phyloP scores from a whole-genome alignment of 2,329 filamentous ascomycete species.

The Cercospora berteroae region DNA sequence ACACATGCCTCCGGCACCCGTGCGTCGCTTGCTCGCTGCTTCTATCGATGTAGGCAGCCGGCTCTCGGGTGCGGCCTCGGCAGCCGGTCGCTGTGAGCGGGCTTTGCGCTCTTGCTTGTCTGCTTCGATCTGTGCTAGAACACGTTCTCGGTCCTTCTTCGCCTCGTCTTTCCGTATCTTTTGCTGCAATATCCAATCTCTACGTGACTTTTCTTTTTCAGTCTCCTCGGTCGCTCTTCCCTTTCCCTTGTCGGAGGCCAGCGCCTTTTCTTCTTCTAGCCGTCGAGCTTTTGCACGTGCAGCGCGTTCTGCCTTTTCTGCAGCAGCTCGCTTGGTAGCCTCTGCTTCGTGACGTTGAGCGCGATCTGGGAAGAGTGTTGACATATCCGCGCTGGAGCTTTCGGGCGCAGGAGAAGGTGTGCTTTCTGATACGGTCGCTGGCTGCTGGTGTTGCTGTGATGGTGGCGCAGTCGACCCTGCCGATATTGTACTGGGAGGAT shows the following conservation, averaged over 20 bases:
- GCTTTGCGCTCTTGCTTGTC: constrained; percentile 69
- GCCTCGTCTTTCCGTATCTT: constrained; percentile 64
- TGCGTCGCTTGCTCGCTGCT: constrained; percentile 21
- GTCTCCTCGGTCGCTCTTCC: constrained; percentile 40
- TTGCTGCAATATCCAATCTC: constrained; percentile 43
- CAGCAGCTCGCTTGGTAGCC: constrained; percentile 44
- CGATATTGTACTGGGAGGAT: background rate
- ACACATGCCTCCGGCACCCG: constrained; percentile 30
- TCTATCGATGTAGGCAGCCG: constrained; percentile 18
- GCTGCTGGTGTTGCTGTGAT: background rate
- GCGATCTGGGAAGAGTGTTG: constrained; percentile 52
- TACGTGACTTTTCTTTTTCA: constrained; percentile 34
- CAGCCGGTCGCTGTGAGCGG: constrained; percentile 44
- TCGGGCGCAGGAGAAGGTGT: background rate
- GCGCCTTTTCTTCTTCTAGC: constrained; percentile 40
- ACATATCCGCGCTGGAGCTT: constrained; percentile 11
- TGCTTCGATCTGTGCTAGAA: constrained; percentile 72
- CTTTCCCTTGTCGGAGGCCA: constrained; percentile 26
- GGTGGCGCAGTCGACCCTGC: background rate
- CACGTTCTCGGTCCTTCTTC: constrained; percentile 65
- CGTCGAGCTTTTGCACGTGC: constrained; percentile 39
- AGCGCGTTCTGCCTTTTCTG: constrained; percentile 49
- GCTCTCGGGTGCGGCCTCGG: constrained; percentile 10
- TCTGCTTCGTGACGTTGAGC: constrained; percentile 48
- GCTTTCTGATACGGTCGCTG: background rate